These are phyloP conservation scores for Citrus mangshanensis DNA, from an alignment of 345 rosid genomes.

Conservation along the genomic window DNA sequence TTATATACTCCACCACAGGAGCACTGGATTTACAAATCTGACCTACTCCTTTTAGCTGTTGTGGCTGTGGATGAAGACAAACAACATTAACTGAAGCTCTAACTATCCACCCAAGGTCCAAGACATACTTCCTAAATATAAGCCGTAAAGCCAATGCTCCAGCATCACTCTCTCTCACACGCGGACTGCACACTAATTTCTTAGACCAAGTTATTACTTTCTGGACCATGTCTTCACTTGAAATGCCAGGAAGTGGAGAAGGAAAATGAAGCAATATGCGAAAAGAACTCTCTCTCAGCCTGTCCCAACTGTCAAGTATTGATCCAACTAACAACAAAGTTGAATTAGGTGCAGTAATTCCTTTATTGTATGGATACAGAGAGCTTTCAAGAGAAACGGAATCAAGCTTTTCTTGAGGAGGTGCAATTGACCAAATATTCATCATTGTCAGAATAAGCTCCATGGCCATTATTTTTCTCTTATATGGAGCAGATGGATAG, in stretches of 20 bases:
- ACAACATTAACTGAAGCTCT: conserved; percentile 50
- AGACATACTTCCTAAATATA: conserved; percentile 80
- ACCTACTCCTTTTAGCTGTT: conserved; percentile 28
- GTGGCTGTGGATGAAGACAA: conserved; percentile 41
- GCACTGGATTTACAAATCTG: conserved; percentile 25
- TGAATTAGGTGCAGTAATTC: conserved; percentile 66
- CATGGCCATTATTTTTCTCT: conserved; percentile 93
- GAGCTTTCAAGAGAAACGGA: conserved; percentile 40
- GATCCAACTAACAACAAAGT: conserved; percentile 83
- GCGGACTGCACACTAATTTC: conserved; percentile 85
- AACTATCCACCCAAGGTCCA: conserved; percentile 80
- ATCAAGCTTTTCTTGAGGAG: conserved; percentile 37
- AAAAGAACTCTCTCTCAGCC: conserved; percentile 83
- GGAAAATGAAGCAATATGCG: conserved; percentile 85
- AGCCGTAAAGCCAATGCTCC: conserved; percentile 84
- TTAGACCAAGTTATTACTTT: conserved; percentile 77
- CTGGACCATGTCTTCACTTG: conserved; percentile 64
- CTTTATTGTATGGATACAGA: conserved; percentile 62
- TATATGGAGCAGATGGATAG: conserved; percentile 95
- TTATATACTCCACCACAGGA: conserved; percentile 73
- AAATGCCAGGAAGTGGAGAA: conserved; percentile 88
- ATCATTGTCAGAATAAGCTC: conserved; percentile 82
- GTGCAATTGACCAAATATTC: conserved; percentile 71
- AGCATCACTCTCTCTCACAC: conserved; percentile 98
- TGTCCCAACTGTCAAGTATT: conserved; percentile 96